These are phyloP conservation scores for Entomortierella lignicola DNA, from an alignment of 192 early-diverging fungal species.

Conservation along the genomic window DNA sequence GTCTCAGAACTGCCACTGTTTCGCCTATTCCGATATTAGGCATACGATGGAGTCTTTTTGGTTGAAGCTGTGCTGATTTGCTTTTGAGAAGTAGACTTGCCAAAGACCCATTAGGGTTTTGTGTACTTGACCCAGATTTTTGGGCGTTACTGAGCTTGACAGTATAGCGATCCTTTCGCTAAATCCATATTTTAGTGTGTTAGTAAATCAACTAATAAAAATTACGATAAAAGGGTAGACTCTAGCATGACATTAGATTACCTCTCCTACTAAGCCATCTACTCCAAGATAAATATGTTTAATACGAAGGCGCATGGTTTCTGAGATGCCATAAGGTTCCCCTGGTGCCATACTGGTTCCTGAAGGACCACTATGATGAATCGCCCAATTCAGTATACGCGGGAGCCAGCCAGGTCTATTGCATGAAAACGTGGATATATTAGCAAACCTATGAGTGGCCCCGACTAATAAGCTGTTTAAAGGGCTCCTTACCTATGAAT, in stretches of 20 bases:
- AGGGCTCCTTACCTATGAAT: constrained; percentile 53
- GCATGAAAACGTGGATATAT: not conserved
- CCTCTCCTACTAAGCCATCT: constrained; percentile 57
- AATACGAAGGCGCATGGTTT: constrained; percentile 44
- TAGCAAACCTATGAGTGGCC: too few species aligned
- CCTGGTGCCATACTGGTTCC: constrained; percentile 14
- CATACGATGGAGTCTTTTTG: constrained; percentile 38
- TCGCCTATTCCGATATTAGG: constrained; percentile 56
- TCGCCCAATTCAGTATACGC: constrained; percentile 63
- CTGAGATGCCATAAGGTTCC: constrained; percentile 11
- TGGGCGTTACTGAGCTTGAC: not conserved
- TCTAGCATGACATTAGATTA: not conserved
- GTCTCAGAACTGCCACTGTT: constrained; percentile 55
- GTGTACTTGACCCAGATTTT: not conserved
- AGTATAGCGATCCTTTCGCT: constrained; percentile 30
- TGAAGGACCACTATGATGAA: constrained; percentile 31
- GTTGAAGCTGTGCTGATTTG: constrained; percentile 2
- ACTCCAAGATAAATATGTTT: constrained; percentile 42
- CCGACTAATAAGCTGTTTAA: not conserved
- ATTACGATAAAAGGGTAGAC: not conserved
- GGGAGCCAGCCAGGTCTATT: constrained; percentile 61
- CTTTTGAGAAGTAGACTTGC: not conserved
- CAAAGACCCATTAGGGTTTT: not conserved
- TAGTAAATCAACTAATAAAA: not conserved
- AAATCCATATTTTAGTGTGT: not conserved